These are phyloP conservation scores for Oxyria digyna DNA, from an alignment of 148 eudicot genomes.

Conservation along the genomic window DNA sequence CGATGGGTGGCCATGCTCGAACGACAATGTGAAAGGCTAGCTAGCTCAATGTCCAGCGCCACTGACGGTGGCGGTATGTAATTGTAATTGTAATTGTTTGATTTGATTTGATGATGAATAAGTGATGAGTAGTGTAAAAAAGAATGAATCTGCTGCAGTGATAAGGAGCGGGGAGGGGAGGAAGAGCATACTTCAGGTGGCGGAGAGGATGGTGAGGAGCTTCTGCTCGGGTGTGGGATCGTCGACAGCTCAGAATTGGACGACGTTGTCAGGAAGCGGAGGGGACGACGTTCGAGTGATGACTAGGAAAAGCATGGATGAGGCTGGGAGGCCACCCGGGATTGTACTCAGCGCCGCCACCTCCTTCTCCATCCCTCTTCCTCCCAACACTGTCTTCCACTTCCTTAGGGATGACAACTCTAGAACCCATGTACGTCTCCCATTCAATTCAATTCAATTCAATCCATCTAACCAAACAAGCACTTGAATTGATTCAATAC, in stretches of 20 bases:
- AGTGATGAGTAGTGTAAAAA: no score
- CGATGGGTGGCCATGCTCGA: slow-evolving; percentile 85
- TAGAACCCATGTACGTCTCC: not conserved
- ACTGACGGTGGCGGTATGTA: slow-evolving; percentile 14
- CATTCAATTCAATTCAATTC: no score
- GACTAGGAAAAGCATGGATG: slow-evolving; percentile 29
- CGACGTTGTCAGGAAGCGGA: slow-evolving; percentile 23
- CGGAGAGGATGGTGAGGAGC: slow-evolving; percentile 40
- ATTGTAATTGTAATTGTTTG: no score
- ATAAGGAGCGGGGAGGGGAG: slow-evolving; percentile 22
- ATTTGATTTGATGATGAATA: no score
- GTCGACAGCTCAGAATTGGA: slow-evolving; percentile 24
- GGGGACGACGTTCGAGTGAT: slow-evolving; percentile 29
- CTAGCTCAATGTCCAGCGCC: slow-evolving; percentile 79
- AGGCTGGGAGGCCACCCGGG: slow-evolving; percentile 30
- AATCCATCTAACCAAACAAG: no score
- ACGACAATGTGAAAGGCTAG: slow-evolving; percentile 74
- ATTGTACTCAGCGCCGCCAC: slow-evolving; percentile 30
- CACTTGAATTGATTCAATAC: not conserved
- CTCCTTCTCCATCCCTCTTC: slow-evolving; percentile 37
- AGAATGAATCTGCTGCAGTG: no score
- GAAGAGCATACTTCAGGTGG: slow-evolving; percentile 29
- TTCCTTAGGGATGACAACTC: slow-evolving; percentile 21
- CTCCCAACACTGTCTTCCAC: slow-evolving; percentile 29
- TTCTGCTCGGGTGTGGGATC: slow-evolving; percentile 28